A percentile compares a stretch with the other conserved stretches of the same genome.
These are phyloP conservation scores for Fagopyrum homotropicum DNA, from an alignment of 148 eudicot genomes.

Conservation along the genomic window DNA sequence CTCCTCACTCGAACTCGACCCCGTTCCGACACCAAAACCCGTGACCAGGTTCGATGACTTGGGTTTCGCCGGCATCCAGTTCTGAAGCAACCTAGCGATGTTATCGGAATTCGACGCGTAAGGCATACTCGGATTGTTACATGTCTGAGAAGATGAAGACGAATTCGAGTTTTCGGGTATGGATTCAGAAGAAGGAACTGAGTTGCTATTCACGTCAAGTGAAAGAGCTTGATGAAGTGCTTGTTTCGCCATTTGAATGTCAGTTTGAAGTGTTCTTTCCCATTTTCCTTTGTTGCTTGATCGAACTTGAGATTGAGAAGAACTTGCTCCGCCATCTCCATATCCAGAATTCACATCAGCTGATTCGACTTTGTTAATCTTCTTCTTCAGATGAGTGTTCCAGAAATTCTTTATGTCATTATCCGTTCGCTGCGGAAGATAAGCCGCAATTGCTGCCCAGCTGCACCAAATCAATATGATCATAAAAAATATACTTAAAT, in stretches of 20 bases:
- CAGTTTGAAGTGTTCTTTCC: conserved; percentile 75
- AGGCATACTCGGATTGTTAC: conserved; percentile 4
- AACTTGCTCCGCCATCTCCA: neutral
- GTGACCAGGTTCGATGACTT: neutral
- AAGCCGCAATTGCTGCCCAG: conserved; percentile 63
- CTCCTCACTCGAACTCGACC: neutral
- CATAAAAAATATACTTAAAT: neutral
- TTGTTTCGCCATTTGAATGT: conserved; percentile 68
- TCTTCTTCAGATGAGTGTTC: conserved; percentile 57
- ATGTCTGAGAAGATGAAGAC: neutral
- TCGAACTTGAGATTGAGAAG: conserved; percentile 11
- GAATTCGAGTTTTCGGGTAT: neutral
- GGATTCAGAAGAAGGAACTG: neutral
- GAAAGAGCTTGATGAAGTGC: conserved; percentile 67
- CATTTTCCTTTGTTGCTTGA: conserved; percentile 62
- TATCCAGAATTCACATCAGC: neutral
- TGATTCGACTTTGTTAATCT: conserved; percentile 31
- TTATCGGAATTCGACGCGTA: conserved; percentile 45
- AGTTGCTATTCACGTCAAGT: conserved; percentile 6
- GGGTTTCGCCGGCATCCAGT: conserved; percentile 24
- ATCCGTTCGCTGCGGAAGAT: conserved; percentile 57
- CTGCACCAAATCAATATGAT: conserved; percentile 14
- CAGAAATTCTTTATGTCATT: conserved; percentile 58
- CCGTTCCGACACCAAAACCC: neutral
- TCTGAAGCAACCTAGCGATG: conserved; percentile 42